Evolutionary conservation across 2,329 filamentous ascomycete species (phyloP), one percentile per base, ranked within the genome.

Genomic region (Rhynchosporium graminicola): DNA sequence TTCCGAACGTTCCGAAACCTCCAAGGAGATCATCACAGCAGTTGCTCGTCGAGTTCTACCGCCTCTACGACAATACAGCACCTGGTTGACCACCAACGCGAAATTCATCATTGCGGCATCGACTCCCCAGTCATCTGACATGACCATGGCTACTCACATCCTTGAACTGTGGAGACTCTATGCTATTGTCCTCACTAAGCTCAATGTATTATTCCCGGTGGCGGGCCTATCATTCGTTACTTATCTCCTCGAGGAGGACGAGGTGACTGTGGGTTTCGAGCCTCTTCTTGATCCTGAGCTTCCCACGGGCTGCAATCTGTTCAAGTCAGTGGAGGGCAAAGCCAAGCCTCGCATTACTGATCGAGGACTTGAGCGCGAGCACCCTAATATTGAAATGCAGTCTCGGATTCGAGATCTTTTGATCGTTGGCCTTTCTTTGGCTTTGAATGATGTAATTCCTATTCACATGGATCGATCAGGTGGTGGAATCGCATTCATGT

Each of bases 161-260:
- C 81, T 82, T 63, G 80, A 85, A 63, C 79, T 90, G 64, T 90
- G 87, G 87, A 84, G 83, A 65, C 81, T 82, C 0, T 89, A 89
- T 69, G 83, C 85, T n/a, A 80, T 80, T 46, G 83, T 83, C 0
- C 74, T 89, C 57, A 87, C 84, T 45, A 76, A 84, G 12, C 75
- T 90, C 33, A 80, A 80, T 8, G 81, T 81, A 2, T 82, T 80
- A 20, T 89, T 89, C 67, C 80, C 85, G 26, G 79, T 85, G 36
- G 77, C 80, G 54, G 77, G 81, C 47, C 77, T 90, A 36, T 79
- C 82, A 2, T 76, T 80, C 45, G 75, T 87, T 33, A 77, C 80
- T 12, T 90, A 91, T 71, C 78, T 90, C 69, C 78, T 91, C 3
- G 83, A 87, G 65, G 88, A 91, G 72, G 88, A 91, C 71, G 82